Evolutionary conservation across 345 rosid species (phyloP), one percentile per base, ranked within the genome.

Genomic region (Eucalyptus marginata): DNA sequence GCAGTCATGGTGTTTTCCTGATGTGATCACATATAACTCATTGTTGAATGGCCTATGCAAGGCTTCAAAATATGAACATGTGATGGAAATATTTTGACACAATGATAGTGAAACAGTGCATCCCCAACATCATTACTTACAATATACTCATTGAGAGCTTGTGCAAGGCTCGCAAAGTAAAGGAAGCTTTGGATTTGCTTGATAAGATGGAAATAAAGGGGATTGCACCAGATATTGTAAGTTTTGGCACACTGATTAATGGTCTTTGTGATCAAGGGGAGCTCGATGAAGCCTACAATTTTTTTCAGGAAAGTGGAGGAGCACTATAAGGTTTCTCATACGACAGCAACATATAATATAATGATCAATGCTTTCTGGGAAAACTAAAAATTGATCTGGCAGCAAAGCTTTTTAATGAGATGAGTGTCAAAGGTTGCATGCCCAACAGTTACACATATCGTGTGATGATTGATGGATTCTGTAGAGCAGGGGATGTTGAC

Each of bases 11-110:
- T 33, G 92, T 96, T 88, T 90, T 87, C 98, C 99, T 84, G 99
- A 97, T 87, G 94, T 96, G 86, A 94, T 95, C 90, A 98, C 99
- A 29, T 97, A 96, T 90, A 98, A 98, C 90, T 93, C 98, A 86
- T 89, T 98, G 92, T 91, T 98, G 92, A 94, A 97, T 91, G 98
- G 99, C 91, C 96, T 98, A 86, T 96, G 98, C 94, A 96, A 97
- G 93, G 92, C 95, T 43, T 94, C 93, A 64, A 97, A 97, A 92
- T 94, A 88, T 80, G 96, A 97, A 91, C 98, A 95, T 90, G 94
- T 95, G 90, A 93, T 94, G 94, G 99, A 95, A 93, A 95, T 93
- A 20, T 98, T 94, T n/a, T 90, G 92, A 91, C 91, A 90, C 88
- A 16, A 95, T 98, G 97, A 88, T 88, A 66, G 96, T 94, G 92